phyloP scores from a whole-genome alignment of 331 rosid genomes.

The Phaseolus coccineus region DNA sequence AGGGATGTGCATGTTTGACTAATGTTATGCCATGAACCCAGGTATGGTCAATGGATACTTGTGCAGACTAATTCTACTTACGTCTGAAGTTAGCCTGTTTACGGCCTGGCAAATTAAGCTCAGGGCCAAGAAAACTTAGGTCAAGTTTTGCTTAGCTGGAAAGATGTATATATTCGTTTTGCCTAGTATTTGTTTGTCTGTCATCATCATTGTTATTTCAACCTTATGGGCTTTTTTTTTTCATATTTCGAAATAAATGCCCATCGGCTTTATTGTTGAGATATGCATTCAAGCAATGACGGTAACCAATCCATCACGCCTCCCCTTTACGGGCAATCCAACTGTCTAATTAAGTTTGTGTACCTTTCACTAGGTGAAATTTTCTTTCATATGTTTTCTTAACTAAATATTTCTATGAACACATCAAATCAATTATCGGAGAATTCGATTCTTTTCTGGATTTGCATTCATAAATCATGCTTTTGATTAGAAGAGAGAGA shows the following conservation, averaged over 20 bases:
- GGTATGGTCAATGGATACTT: slow-evolving; percentile 49
- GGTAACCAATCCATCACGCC: slow-evolving; percentile 22
- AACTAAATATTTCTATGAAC: background rate
- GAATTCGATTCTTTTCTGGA: background rate
- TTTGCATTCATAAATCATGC: slow-evolving; percentile 1
- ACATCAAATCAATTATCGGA: background rate
- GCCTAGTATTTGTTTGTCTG: slow-evolving; percentile 38
- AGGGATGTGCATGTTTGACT: slow-evolving; percentile 26
- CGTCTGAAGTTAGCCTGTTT: slow-evolving; percentile 45
- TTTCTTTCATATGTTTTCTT: background rate
- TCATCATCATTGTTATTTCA: slow-evolving; percentile 40
- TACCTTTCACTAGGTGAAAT: background rate
- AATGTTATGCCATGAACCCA: slow-evolving; percentile 37
- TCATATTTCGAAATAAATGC: slow-evolving; percentile 55
- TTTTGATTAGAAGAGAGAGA: background rate
- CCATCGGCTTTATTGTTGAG: slow-evolving; percentile 50
- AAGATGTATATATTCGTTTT: slow-evolving; percentile 61
- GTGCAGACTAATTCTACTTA: slow-evolving; percentile 51
- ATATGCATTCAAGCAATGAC: slow-evolving; percentile 44
- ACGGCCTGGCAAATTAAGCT: slow-evolving; percentile 47
- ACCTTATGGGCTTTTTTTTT: slow-evolving; percentile 29
- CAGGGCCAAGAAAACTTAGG: slow-evolving; percentile 29
- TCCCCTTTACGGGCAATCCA: slow-evolving; percentile 11
- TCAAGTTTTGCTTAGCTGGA: slow-evolving; percentile 53
- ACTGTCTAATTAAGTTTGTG: slow-evolving; percentile 1